Evolutionary conservation across 1,284 basidiomycete genomes (phyloP).

Genomic region (Exobasidium cylindrosporum): DNA sequence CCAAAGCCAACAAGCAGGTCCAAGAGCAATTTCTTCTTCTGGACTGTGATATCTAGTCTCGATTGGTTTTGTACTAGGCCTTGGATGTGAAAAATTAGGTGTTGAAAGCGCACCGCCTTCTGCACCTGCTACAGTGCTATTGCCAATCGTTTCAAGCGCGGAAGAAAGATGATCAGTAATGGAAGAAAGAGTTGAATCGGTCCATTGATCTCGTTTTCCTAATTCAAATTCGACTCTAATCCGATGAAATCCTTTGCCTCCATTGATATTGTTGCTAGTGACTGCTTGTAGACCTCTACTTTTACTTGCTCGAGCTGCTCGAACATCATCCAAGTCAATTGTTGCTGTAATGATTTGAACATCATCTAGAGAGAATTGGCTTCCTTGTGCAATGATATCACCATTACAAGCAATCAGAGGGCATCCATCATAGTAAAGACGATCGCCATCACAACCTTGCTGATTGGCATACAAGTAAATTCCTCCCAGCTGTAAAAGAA

Average conservation of each 20-base stretch:
- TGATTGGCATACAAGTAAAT: conserved; percentile 98
- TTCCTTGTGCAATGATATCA: conserved; percentile 84
- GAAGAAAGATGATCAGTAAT: not conserved
- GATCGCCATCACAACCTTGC: conserved; percentile 96
- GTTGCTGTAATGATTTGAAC: conserved; percentile 95
- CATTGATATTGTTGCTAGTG: conserved; percentile 70
- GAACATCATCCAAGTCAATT: conserved; percentile 89
- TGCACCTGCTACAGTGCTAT: not conserved
- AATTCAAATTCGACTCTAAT: conserved; percentile 59
- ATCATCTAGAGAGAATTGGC: conserved; percentile 91
- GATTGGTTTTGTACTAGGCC: conserved; percentile 28
- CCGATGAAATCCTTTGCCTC: conserved; percentile 68
- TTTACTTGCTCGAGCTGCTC: conserved; percentile 72
- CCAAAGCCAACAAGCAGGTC: conserved; percentile 99
- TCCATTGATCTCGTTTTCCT: conserved; percentile 55
- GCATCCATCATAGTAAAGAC: conserved; percentile 95
- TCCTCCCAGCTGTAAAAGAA: conserved; percentile 72
- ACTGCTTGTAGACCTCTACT: conserved; percentile 89
- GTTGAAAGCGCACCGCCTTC: not conserved
- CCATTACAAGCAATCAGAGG: conserved; percentile 95
- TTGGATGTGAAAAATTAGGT: not conserved
- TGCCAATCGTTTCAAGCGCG: not conserved
- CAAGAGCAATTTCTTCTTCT: conserved; percentile 94
- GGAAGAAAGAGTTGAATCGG: not conserved
- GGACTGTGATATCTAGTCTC: conserved; percentile 77